phyloP scores from a whole-genome alignment of 305 asterid genomes.

The Coffea humblotiana region DNA sequence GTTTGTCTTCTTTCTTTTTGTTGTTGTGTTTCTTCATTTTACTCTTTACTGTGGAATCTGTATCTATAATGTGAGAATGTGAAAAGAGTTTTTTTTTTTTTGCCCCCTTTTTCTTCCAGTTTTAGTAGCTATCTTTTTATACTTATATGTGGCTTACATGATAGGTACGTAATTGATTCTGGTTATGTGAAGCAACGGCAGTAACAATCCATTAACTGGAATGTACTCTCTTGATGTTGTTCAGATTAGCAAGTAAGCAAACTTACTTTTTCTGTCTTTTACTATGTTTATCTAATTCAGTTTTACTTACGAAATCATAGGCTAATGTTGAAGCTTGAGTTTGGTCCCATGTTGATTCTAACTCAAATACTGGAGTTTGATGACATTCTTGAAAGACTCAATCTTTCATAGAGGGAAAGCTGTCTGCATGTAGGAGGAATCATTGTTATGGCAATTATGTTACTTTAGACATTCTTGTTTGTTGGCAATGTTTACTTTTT shows the following conservation, averaged over 20 bases:
- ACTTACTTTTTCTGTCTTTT: conserved; percentile 1
- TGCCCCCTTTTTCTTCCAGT: neutral
- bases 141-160: conserved; percentile 19
- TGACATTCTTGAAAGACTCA: neutral
- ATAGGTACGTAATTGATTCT: conserved; percentile 87
- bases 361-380: neutral
- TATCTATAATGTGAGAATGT: neutral
- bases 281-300: too few relatives aligned
- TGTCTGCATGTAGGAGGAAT: neutral
- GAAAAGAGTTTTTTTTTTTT: neutral
- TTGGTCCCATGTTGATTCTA: neutral
- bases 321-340: conserved; percentile 2
- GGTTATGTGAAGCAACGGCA: conserved; percentile 98
- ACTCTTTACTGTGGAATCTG: neutral
- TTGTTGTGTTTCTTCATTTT: too few relatives aligned
- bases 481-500: neutral
- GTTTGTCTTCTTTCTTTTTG: neutral
- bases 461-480: neutral
- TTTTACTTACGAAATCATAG: neutral
- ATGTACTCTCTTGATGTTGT: conserved; percentile 94
- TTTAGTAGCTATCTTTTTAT: neutral
- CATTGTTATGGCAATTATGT: neutral
- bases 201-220: conserved; percentile 93
- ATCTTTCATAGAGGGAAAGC: neutral
- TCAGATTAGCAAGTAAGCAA: conserved; percentile 89